phyloP scores from a whole-genome alignment of 129 eudicot species.

The Dittrichia graveolens region DNA sequence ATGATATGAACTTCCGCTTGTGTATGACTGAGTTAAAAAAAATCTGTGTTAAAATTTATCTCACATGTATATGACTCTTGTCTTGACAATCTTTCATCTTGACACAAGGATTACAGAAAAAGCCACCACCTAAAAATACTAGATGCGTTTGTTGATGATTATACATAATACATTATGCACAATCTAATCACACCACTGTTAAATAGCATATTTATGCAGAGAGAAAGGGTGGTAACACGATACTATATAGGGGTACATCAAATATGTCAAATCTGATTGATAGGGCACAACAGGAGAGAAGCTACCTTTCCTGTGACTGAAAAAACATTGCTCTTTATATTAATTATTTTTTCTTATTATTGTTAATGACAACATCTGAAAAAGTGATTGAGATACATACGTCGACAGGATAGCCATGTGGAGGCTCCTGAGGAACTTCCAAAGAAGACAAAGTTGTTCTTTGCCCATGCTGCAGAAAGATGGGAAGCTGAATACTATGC shows the following conservation, averaged over 20 bases:
- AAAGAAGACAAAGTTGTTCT: conserved; percentile 76
- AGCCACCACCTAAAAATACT: not conserved
- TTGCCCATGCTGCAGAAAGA: conserved; percentile 79
- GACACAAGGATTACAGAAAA: not conserved
- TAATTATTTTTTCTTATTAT: not conserved
- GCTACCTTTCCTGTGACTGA: not conserved
- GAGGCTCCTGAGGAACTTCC: conserved; percentile 86
- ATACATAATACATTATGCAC: no score
- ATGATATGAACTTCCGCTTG: not conserved
- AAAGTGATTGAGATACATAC: conserved; percentile 6
- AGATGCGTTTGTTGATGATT: no score
- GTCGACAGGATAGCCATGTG: conserved; percentile 78
- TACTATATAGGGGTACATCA: not conserved
- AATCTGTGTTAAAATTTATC: not conserved
- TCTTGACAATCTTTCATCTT: not conserved
- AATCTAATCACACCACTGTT: no score
- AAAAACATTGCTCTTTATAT: conserved; percentile 4
- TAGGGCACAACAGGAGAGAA: conserved; percentile 3
- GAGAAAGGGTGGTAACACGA: not conserved
- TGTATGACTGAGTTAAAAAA: not conserved
- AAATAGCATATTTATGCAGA: not conserved
- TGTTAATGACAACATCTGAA: conserved; percentile 6
- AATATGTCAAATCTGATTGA: not conserved
- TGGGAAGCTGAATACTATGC: conserved; percentile 96
- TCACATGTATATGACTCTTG: not conserved